Evolutionary conservation across 192 early-diverging fungal genomes (phyloP), one percentile per base, ranked within the genome.

Genomic region (Pecoramyces ruminantium): DNA sequence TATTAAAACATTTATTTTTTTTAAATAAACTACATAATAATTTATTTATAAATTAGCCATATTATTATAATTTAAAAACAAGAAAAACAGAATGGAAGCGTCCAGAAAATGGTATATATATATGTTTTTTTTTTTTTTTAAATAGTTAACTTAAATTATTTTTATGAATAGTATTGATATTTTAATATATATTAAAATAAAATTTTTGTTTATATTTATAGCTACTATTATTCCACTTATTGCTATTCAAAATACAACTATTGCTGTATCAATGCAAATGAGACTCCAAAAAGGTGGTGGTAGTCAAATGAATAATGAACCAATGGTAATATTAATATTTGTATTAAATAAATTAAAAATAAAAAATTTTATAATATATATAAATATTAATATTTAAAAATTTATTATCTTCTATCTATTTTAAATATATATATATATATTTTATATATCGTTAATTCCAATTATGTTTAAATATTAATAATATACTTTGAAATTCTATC

Each of bases 61-160:
- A 97, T 83, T 98, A 96, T 86, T 97, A 98, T 88, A 93, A 96
- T 86, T 93, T 95, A 6, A 86, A 86, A 77, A 94, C 96, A 0
- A 92, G 93, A 51, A 87, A 92, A 77, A 96, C 95, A 30, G 95
- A 96, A 84, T 99, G 97, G 97, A 84, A 88, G 29, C 84, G 89
- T 80, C 97, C 97, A 25, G 85, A 86, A 16, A 83, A 86, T 80
- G 92, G 92, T 28, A 88, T 88, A 92, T 84, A 92, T 92, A 89
- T 82, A 84, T 38, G n/a, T n/a, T n/a, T n/a, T n/a, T n/a, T n/a
- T n/a, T n/a, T n/a, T n/a, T n/a, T n/a, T n/a, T n/a, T n/a, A n/a
- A n/a, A n/a, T n/a, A n/a, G n/a, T n/a, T n/a, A n/a, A n/a, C n/a
- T n/a, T n/a, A n/a, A n/a, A n/a, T n/a, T n/a, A n/a, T n/a, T n/a